Base-by-base conservation (phyloP, 148 eudicot species). In the Linanthus parryae region DNA sequence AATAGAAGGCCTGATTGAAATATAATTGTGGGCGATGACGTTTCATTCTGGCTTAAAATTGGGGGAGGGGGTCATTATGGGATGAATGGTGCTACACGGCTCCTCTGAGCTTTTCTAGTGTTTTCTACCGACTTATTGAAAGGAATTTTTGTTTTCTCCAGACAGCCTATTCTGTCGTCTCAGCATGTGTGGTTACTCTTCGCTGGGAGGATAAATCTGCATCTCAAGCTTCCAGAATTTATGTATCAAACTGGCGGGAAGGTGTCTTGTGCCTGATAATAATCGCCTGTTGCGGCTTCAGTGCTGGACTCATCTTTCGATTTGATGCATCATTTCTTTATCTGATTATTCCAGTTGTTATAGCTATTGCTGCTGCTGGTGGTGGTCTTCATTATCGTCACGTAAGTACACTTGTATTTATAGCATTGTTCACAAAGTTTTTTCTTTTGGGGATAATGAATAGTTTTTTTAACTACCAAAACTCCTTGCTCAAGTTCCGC, bases 141-240 rank as follows among this genome's bases (percentile, higher is more conserved):
- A n/a, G n/a, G n/a, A 28, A 24, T 27, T 41, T 45, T 52, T 14
- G 41, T 52, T 49, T 76, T 49, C 71, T 73, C 44, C 76, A 92
- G 99, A 88, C 96, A 42, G 99, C 96, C 50, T 92, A 92, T 64
- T 92, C 99, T 44, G 96, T 92, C 49, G 99, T 92, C 43, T 75
- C 96, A 50, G 99, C 99, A 58, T 81, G 99, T 69, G 83, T 92
- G 54, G 78, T 92, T 61, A 73, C 81, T 58, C 83, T 92, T 27
- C 90, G 96, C 18, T 88, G 85, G 81, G 71, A 71, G 40, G 85
- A 92, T 55, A 82, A 77, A 53, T 9, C 64, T 42, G 56, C 61
- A 39, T 57, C 55, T 59, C 74, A 64, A 69, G 72, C 49, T 54
- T 65, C 78, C 6, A 27, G 38, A 13, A 67, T 69, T 54, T 69